Evolutionary conservation across 1,284 basidiomycete species (phyloP).

Genomic region (Mycosarcoma mackinlayi): DNA sequence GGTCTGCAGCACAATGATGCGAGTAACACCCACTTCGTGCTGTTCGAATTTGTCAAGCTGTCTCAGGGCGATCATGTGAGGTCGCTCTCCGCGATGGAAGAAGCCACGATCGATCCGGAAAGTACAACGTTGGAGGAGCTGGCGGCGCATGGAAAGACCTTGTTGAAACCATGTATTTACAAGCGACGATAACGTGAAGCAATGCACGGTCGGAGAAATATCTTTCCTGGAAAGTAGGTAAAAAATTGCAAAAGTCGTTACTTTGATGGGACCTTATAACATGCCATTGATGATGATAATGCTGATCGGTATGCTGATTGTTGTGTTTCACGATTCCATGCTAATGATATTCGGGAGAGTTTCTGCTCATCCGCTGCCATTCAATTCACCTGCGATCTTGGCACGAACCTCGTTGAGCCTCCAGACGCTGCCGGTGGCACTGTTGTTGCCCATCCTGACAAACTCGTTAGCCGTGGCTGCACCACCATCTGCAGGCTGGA

Average conservation of each 20-base stretch:
- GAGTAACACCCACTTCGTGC: conserved; percentile 55
- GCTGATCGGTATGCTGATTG: no score
- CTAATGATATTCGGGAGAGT: background rate
- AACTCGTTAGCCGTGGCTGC: conserved; percentile 18
- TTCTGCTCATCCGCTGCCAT: conserved; percentile 2
- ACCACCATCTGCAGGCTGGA: conserved; percentile 5
- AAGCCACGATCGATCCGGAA: background rate
- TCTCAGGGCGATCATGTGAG: conserved; percentile 1
- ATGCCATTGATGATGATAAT: background rate
- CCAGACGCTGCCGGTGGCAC: conserved; percentile 16
- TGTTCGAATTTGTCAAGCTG: conserved; percentile 55
- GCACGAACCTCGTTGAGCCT: conserved; percentile 23
- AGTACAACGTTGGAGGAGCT: conserved; percentile 67
- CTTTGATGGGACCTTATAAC: no score
- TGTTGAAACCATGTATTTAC: conserved; percentile 94
- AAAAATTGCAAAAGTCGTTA: background rate
- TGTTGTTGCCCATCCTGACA: conserved; percentile 26
- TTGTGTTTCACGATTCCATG: no score
- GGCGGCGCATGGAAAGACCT: conserved; percentile 73
- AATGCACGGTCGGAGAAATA: no score
- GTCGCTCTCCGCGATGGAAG: background rate
- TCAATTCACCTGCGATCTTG: conserved; percentile 20
- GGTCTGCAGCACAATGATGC: conserved; percentile 74
- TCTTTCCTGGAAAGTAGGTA: no score
- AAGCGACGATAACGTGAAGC: conserved; percentile 83